Percentiles rank a stretch among this genome's conserved stretches.
phyloP scores from a whole-genome alignment of 768 basidiomycete genomes.

The Tricholomella constricta region DNA sequence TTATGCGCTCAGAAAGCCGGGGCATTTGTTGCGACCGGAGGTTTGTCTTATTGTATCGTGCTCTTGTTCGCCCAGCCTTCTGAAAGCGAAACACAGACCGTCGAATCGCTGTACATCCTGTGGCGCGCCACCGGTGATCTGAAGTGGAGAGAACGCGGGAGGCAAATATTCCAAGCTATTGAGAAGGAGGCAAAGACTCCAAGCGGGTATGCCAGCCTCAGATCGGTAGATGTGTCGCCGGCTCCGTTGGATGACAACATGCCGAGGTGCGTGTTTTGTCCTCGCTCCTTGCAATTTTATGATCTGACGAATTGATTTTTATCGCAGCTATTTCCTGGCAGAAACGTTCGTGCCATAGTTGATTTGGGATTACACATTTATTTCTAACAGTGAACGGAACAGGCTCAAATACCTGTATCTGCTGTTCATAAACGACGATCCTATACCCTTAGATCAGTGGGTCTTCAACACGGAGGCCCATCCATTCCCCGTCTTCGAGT shows the following conservation, averaged over 20 bases:
- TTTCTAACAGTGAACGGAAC: slow-evolving; percentile 1
- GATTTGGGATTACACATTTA: not conserved
- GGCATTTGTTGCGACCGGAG: slow-evolving; percentile 72
- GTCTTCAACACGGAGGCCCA: slow-evolving; percentile 77
- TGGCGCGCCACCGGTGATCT: slow-evolving; percentile 70
- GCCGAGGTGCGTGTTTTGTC: slow-evolving; percentile 64
- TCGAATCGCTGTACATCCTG: slow-evolving; percentile 72
- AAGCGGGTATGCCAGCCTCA: slow-evolving; percentile 63
- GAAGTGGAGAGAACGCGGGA: slow-evolving; percentile 72
- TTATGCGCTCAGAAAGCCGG: slow-evolving; percentile 47
- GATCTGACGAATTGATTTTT: not conserved
- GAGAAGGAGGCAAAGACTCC: slow-evolving; percentile 58
- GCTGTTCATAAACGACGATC: slow-evolving; percentile 65
- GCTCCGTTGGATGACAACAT: slow-evolving; percentile 52
- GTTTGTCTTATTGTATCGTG: slow-evolving; percentile 36
- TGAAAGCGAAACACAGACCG: slow-evolving; percentile 45
- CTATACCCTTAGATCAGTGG: slow-evolving; percentile 56
- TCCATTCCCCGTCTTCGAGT: slow-evolving; percentile 70
- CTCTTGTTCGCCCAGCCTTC: not conserved
- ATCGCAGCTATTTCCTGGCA: slow-evolving; percentile 43
- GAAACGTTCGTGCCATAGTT: slow-evolving; percentile 41
- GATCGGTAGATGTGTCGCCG: slow-evolving; percentile 45
- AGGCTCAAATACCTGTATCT: slow-evolving; percentile 77
- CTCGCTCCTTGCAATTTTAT: not conserved
- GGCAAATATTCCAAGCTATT: slow-evolving; percentile 70